Evolutionary conservation across 352 stramenopile species (phyloP), one percentile per base, ranked within the genome.

Genomic region (Blastocystis sp.): DNA sequence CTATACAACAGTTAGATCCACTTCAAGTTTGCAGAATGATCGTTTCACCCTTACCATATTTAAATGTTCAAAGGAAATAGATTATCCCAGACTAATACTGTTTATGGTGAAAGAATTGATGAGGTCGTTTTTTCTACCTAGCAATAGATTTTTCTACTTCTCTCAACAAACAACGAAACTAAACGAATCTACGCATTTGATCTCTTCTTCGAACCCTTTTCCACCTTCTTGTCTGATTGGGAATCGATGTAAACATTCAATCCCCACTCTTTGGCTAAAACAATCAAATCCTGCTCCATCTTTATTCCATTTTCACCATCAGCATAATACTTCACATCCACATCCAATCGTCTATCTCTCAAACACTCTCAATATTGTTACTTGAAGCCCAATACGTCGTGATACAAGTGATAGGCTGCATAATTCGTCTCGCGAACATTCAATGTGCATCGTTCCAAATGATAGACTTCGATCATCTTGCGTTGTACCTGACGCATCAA

Each of bases 221-320:
- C 65, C 51, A 6, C 24, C 0, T n/a, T 59, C 24, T 66, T 65
- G 29, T 83, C 49, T 12, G 46, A 16, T 6, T 19, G 21, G 11
- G 37, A 27, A 6, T 54, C 69, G 16, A 54, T 65, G 51, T 52
- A 65, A 9, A 37, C n/a, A 12, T 29, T 29, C 27, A 83, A 42
- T n/a, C 71, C 71, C 27, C 63, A 42, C 24, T 83, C 71, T 11
- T 21, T 42, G 0, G 35, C 29, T 54, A 83, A 29, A 37, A 49
- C 42, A 21, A 83, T 49, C n/a, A 94, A 89, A 96, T 95, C 21
- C 95, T 92, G 63, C 90, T 94, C 91, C 96, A 99, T 99, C 89
- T 98, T 94, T 89, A 98, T 98, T 12, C 95, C 97, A 91, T 99
- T 95, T 90, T 99, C 97, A 78, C 96, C 96, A 90, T 99, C 97